A percentile compares a stretch with the other conserved stretches of the same genome.
Evolutionary conservation across 129 eudicot genomes (phyloP).

Genomic region (Chrysanthemum seticuspe): DNA sequence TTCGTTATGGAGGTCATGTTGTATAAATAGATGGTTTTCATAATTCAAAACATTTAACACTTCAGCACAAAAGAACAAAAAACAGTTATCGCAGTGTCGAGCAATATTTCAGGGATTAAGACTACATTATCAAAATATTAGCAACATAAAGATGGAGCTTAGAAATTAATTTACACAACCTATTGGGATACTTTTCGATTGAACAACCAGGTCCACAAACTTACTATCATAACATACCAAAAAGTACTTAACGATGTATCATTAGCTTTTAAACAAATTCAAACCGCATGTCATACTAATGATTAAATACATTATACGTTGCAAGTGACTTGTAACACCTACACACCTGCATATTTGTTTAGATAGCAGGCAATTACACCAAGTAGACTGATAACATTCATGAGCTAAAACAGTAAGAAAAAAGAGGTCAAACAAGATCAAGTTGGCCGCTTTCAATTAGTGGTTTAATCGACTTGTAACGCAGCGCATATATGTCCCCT

Average conservation of each 20-base stretch:
- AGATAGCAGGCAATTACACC: neutral
- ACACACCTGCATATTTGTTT: neutral
- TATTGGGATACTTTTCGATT: too few species aligned
- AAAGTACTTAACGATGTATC: neutral
- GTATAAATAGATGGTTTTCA: too few species aligned
- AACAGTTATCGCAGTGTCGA: too few species aligned
- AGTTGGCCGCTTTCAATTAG: conserved; percentile 75
- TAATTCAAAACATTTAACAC: too few species aligned
- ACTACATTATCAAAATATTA: too few species aligned
- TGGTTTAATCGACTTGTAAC: conserved; percentile 85
- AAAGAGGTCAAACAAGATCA: conserved; percentile 59
- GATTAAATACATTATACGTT: neutral
- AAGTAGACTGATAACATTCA: neutral
- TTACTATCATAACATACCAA: neutral
- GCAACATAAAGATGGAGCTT: too few species aligned
- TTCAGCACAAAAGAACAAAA: too few species aligned
- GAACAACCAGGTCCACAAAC: neutral
- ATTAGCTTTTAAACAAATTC: neutral
- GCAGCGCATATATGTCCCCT: conserved; percentile 77
- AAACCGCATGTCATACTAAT: neutral
- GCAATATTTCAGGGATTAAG: too few species aligned
- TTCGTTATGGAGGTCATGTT: too few species aligned
- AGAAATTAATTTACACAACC: neutral
- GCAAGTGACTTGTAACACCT: neutral
- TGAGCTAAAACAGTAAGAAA: neutral